These are phyloP conservation scores for Lantana camara DNA, from an alignment of 257 asterid species.

Conservation along the genomic window DNA sequence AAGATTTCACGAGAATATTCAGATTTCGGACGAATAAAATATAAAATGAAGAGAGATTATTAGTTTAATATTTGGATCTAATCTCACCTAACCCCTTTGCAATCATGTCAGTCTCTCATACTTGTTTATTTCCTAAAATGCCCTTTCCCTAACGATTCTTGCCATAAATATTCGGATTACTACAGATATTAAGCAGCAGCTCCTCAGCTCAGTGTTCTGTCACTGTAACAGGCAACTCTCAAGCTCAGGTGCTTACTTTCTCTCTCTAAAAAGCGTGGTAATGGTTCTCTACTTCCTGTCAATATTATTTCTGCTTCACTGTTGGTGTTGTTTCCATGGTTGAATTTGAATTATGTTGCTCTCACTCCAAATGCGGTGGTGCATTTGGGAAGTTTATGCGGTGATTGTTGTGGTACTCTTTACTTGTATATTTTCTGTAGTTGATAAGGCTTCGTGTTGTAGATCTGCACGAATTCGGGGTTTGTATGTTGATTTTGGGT, in stretches of 20 bases:
- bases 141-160: slow-evolving; percentile 17
- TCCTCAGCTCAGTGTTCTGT: slow-evolving; percentile 15
- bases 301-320: too few relatives aligned
- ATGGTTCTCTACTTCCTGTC: neutral
- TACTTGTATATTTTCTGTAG: neutral
- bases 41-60: too few relatives aligned
- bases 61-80: neutral
- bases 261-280: neutral
- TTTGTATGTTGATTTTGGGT: slow-evolving; percentile 20
- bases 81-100: neutral
- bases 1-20: too few relatives aligned
- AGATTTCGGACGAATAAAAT: too few relatives aligned
- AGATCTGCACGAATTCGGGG: neutral
- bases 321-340: too few relatives aligned
- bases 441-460: neutral
- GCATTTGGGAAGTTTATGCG: too few relatives aligned
- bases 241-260: slow-evolving; percentile 25
- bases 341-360: too few relatives aligned
- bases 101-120: neutral
- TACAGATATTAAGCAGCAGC: slow-evolving; percentile 7
- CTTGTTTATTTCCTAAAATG: slow-evolving; percentile 9
- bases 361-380: neutral
- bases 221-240: slow-evolving; percentile 22
- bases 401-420: too few relatives aligned
- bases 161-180: slow-evolving; percentile 5